A percentile compares a stretch with the other conserved stretches of the same genome.
These are phyloP conservation scores for Polytrichum commune DNA, from an alignment of 225 moss, liverwort and hornwort species.

Conservation along the genomic window DNA sequence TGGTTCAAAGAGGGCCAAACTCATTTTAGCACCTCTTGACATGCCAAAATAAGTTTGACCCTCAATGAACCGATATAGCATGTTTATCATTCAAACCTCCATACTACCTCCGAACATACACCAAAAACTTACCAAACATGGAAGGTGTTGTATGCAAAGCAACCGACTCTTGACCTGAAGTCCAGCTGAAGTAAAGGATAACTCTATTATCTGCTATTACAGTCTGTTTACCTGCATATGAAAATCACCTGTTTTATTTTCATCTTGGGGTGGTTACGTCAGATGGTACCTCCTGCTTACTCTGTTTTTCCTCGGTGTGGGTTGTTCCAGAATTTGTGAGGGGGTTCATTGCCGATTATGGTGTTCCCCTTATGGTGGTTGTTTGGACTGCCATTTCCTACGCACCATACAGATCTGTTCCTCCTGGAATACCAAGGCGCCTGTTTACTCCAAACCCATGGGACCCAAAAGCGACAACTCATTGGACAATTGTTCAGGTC, in stretches of 20 bases:
- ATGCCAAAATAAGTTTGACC: too few relatives aligned
- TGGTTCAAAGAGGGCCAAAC: neutral
- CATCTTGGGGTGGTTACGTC: too few relatives aligned
- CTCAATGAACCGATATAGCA: too few relatives aligned
- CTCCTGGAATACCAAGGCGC: constrained; percentile 61
- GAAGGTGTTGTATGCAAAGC: too few relatives aligned
- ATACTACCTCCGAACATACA: too few relatives aligned
- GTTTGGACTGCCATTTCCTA: constrained; percentile 74
- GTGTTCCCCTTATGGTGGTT: constrained; percentile 68
- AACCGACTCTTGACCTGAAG: too few relatives aligned
- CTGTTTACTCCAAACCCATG: constrained; percentile 58
- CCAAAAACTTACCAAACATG: too few relatives aligned
- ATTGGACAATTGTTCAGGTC: constrained; percentile 67
- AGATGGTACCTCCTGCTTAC: too few relatives aligned
- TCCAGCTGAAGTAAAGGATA: neutral
- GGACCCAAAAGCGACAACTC: constrained; percentile 33
- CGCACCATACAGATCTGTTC: constrained; percentile 42
- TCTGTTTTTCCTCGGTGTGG: too few relatives aligned
- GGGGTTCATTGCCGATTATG: constrained; percentile 69
- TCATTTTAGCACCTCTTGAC: too few relatives aligned
- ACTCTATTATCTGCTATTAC: neutral
- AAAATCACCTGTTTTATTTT: neutral
- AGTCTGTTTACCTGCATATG: neutral
- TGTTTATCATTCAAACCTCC: too few relatives aligned
- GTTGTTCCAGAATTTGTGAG: constrained; percentile 36